Evolutionary conservation across 495 filamentous ascomycete species (phyloP).

Genomic region (Aspergillus carlsbadensis): DNA sequence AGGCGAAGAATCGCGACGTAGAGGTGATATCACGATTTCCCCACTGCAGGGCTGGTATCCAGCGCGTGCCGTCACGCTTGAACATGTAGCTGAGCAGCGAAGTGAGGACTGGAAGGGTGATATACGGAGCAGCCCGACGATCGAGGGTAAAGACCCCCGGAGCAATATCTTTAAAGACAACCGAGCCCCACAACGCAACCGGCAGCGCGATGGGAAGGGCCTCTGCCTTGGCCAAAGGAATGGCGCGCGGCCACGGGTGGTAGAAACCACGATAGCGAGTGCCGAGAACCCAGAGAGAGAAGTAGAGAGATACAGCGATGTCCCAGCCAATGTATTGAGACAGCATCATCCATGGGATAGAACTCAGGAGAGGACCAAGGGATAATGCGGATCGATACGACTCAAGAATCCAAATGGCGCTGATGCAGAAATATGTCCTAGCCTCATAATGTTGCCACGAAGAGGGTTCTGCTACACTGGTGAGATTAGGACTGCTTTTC

Average conservation of each 20-base stretch:
- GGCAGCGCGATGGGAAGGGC: conserved; percentile 5
- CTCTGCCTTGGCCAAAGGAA: conserved; percentile 8
- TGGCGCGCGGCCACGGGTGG: conserved; percentile 17
- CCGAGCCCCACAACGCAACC: too few species aligned
- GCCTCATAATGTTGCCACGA: not conserved
- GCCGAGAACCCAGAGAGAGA: conserved; percentile 15
- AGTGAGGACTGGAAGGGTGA: not conserved
- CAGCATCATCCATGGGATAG: conserved; percentile 12
- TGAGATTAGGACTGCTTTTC: not conserved
- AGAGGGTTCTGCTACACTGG: not conserved
- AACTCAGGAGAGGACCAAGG: conserved; percentile 9
- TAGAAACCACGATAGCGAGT: conserved; percentile 15
- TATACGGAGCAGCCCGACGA: too few species aligned
- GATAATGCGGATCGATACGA: conserved; percentile 17
- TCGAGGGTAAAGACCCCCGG: too few species aligned
- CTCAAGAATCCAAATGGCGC: conserved; percentile 20
- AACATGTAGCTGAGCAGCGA: not conserved
- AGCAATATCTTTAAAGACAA: not conserved
- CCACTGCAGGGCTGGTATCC: not conserved
- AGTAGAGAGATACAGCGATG: conserved; percentile 13
- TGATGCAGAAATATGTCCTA: conserved; percentile 5
- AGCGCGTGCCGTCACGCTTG: not conserved
- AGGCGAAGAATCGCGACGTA: not conserved
- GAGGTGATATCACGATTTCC: conserved; percentile 5
- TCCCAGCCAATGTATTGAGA: conserved; percentile 14